These are phyloP conservation scores for Ceratocystis harringtonii DNA, from an alignment of 2,329 filamentous ascomycete species.

Conservation along the genomic window DNA sequence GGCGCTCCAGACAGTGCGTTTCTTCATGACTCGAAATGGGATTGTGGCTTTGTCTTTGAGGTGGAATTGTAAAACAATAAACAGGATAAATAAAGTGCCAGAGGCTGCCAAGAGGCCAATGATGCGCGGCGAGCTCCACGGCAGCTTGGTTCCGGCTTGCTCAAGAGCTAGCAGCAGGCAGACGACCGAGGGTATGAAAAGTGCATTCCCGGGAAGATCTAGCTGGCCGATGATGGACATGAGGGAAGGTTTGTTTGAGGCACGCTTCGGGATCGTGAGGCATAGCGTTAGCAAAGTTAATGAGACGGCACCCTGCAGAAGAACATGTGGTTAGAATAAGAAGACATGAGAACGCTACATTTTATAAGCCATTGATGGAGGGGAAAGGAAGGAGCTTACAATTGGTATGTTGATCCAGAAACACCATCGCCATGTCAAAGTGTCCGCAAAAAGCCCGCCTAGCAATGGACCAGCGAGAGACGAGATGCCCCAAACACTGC, in stretches of 20 bases:
- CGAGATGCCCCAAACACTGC: constrained; percentile 29
- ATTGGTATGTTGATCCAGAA: constrained; percentile 25
- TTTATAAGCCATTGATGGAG: background rate
- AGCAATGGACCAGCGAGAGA: constrained; percentile 21
- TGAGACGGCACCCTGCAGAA: constrained; percentile 10
- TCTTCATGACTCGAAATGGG: constrained; percentile 28
- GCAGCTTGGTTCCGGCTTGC: constrained; percentile 24
- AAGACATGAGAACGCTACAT: background rate
- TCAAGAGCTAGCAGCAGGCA: constrained; percentile 31
- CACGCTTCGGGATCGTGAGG: constrained; percentile 17
- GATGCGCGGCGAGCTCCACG: constrained; percentile 18
- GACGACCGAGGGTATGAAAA: constrained; percentile 20
- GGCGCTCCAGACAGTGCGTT: constrained; percentile 28
- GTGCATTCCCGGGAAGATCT: constrained; percentile 20
- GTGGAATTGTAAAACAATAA: constrained; percentile 27
- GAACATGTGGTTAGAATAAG: background rate
- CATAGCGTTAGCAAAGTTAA: constrained; percentile 6
- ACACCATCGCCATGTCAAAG: constrained; percentile 24
- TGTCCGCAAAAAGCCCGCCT: constrained; percentile 21
- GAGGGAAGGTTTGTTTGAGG: constrained; percentile 17
- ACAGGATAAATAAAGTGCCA: constrained; percentile 24
- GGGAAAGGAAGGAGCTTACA: constrained; percentile 17
- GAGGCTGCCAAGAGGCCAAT: constrained; percentile 24
- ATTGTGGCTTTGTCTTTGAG: constrained; percentile 30
- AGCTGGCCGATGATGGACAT: constrained; percentile 21